Base-by-base conservation (phyloP, 768 basidiomycete genomes). In the Omphalotus guepiniiformis region DNA sequence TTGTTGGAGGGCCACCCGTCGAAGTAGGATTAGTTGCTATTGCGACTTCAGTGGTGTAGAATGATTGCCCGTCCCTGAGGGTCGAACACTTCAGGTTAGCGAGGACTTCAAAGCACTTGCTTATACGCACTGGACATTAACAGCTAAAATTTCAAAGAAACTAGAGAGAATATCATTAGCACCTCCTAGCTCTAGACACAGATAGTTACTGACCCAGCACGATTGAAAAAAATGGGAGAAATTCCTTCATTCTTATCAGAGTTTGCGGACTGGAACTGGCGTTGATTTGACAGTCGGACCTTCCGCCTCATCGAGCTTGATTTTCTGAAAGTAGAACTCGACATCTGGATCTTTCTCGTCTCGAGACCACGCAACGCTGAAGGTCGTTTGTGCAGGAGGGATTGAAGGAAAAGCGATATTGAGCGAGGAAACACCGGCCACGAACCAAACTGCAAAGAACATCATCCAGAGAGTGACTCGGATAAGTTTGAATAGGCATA, bases 21-120 rank as follows among this genome's bases (percentile, higher is more conserved):
- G 36, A 38, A 27, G 45, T 47, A 25, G 45, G 35, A 26, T 38
- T 37, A 18, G 45, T 32, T n/a, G n/a, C 15, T 8, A 47, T 36
- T 7, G 23, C 38, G 15, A 47, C 28, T 21, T 47, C 35, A 6
- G 45, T 47, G 4, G 36, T 25, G 15, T 12, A 47, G 22, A 47
- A 47, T 12, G 35, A 15, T 26, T 38, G 13, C 2, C 18, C 18
- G 18, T 47, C 28, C 22, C 45, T 47, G 26, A 11, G 25, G 6
- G 7, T 25, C 21, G 12, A 12, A 38, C 9, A 32, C n/a, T 6
- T 38, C 2, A 26, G 18, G 15, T 19, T 11, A 19, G n/a, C n/a
- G n/a, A 11, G 12, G 22, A 23, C 12, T 6, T 6, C 19, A 11
- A 21, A 7, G 15, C n/a, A 38, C 19, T 26, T 15, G 1, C 3